phyloP scores from a whole-genome alignment of 2,329 filamentous ascomycete species.

The Peltaster fructicola region DNA sequence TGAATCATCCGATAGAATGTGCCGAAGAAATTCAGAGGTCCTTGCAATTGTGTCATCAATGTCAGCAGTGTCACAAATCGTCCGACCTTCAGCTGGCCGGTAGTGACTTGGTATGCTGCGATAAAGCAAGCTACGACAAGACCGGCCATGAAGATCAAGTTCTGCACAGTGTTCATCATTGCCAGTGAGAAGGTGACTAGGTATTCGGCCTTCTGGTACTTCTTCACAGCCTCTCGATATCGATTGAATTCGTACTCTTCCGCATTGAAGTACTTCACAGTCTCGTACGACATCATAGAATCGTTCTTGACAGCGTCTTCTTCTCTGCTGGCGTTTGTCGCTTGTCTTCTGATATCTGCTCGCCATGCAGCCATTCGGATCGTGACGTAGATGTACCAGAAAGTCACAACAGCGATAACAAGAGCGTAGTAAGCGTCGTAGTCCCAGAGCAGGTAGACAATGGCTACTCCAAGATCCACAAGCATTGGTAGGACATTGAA shows the following conservation, averaged over 20 bases:
- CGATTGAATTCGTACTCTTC: conserved; percentile 40
- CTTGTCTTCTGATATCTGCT: conserved; percentile 74
- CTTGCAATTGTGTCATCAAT: conserved; percentile 57
- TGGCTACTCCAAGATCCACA: conserved; percentile 69
- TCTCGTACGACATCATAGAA: conserved; percentile 95
- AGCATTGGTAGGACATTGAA: conserved; percentile 94
- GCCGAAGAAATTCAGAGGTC: conserved; percentile 59
- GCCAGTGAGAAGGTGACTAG: conserved; percentile 39
- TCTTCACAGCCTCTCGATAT: conserved; percentile 37
- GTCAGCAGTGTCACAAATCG: conserved; percentile 54
- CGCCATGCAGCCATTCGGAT: conserved; percentile 90
- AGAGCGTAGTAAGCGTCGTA: conserved; percentile 86
- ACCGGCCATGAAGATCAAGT: conserved; percentile 44
- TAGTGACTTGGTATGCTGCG: conserved; percentile 50
- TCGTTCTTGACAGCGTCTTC: conserved; percentile 98
- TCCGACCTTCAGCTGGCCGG: conserved; percentile 42
- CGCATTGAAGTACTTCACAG: conserved; percentile 48
- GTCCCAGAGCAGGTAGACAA: conserved; percentile 57
- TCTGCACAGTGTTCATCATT: conserved; percentile 43
- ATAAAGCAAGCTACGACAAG: conserved; percentile 53
- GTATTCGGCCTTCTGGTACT: conserved; percentile 41
- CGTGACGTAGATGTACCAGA: conserved; percentile 91
- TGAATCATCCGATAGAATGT: conserved; percentile 94
- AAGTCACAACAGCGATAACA: conserved; percentile 76
- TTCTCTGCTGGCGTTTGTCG: conserved; percentile 88